Evolutionary conservation across 164 flowering plant species (phyloP).

Genomic region (Taxillus chinensis): DNA sequence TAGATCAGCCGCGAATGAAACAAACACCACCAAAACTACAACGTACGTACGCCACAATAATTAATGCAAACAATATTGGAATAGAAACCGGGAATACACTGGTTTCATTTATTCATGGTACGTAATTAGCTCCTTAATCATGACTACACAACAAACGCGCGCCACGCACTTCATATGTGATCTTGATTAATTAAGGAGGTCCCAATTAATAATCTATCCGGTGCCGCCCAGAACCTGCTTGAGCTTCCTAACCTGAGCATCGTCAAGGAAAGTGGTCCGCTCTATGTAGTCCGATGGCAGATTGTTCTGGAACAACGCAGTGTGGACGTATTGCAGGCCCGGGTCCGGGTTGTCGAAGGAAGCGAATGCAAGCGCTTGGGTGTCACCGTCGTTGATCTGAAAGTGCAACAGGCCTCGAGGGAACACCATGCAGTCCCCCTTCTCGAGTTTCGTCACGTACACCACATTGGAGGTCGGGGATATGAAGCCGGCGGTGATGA

Average conservation of each 20-base stretch:
- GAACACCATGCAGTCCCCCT: conserved; percentile 14
- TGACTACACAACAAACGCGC: too few species aligned
- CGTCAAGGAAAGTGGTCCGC: conserved; percentile 11
- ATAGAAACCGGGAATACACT: too few species aligned
- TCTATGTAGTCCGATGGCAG: conserved; percentile 9
- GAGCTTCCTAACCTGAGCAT: conserved; percentile 15
- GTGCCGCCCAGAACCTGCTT: conserved; percentile 18
- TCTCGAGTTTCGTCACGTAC: conserved; percentile 4
- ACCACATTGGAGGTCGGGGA: conserved; percentile 3
- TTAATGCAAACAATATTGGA: too few species aligned
- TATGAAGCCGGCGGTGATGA: conserved; percentile 6
- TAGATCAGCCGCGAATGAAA: too few species aligned
- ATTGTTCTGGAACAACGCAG: conserved; percentile 11
- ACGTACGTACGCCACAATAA: too few species aligned
- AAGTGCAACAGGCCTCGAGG: conserved; percentile 15
- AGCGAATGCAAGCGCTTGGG: conserved; percentile 6
- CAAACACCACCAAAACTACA: too few species aligned
- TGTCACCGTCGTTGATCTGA: conserved; percentile 4
- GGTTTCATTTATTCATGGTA: too few species aligned
- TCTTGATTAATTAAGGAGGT: too few species aligned
- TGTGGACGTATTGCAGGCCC: conserved; percentile 13
- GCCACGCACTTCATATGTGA: too few species aligned
- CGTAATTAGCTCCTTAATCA: too few species aligned
- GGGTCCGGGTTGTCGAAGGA: conserved; percentile 15
- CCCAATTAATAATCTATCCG: not conserved